Evolutionary conservation across 2,329 filamentous ascomycete species (phyloP).

Genomic region (Pseudodiploospora longispora): DNA sequence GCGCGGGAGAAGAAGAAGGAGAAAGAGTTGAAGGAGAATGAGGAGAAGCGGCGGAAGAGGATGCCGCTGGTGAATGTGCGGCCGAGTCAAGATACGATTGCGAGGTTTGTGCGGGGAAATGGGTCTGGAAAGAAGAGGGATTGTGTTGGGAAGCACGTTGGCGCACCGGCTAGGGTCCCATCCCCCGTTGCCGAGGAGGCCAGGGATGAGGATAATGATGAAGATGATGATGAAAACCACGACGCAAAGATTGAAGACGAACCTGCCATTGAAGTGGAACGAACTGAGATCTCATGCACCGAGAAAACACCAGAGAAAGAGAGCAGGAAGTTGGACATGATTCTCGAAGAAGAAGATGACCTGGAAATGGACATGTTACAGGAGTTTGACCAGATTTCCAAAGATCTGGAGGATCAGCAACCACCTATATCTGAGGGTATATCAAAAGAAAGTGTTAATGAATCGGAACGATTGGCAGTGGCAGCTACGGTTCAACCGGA

Average conservation of each 20-base stretch:
- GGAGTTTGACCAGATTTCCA: constrained; percentile 9
- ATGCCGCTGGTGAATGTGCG: constrained; percentile 46
- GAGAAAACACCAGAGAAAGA: neutral
- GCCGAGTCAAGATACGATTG: constrained; percentile 51
- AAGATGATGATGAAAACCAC: constrained; percentile 7
- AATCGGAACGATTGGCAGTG: no score
- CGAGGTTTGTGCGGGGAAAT: constrained; percentile 39
- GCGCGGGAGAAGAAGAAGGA: constrained; percentile 48
- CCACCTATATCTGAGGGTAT: no score
- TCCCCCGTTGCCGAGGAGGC: neutral
- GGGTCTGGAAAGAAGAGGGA: constrained; percentile 23
- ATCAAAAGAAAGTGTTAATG: no score
- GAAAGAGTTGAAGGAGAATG: constrained; percentile 40
- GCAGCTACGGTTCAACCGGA: no score
- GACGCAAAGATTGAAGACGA: constrained; percentile 1
- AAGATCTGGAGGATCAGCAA: no score
- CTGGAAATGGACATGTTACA: constrained; percentile 17
- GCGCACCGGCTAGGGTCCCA: neutral
- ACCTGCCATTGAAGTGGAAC: neutral
- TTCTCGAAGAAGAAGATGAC: constrained; percentile 18
- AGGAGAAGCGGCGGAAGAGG: constrained; percentile 43
- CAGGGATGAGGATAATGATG: constrained; percentile 11
- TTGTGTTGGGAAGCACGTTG: constrained; percentile 8
- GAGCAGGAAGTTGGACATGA: constrained; percentile 10
- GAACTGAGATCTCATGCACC: neutral